These are phyloP conservation scores for Panus rudis DNA, from an alignment of 768 basidiomycete genomes.

Conservation along the genomic window DNA sequence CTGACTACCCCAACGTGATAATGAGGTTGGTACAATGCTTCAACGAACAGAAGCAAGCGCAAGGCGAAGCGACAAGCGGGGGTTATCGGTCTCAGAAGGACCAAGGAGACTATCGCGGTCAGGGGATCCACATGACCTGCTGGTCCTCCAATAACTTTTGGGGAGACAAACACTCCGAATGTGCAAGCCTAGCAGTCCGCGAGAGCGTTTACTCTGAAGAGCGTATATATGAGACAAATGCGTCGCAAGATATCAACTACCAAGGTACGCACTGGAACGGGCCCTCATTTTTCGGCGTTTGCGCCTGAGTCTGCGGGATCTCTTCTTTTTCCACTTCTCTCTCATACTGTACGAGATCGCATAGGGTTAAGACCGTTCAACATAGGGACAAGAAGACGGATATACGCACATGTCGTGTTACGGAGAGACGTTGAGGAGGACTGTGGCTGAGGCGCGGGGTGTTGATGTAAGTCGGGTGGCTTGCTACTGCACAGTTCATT, in stretches of 20 bases:
- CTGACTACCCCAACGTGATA: slow-evolving; percentile 14
- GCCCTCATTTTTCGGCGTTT: slow-evolving; percentile 96
- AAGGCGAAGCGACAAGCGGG: slow-evolving; percentile 18
- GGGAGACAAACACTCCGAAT: slow-evolving; percentile 1
- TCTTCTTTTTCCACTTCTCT: slow-evolving; percentile 98
- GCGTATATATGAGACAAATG: background rate
- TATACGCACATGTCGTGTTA: slow-evolving; percentile 22
- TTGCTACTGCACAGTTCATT: slow-evolving; percentile 24
- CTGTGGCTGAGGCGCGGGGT: background rate
- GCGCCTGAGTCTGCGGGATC: slow-evolving; percentile 86
- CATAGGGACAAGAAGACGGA: background rate
- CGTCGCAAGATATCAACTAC: background rate
- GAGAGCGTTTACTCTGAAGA: slow-evolving; percentile 22
- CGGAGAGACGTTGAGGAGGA: slow-evolving; percentile 24
- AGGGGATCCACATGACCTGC: slow-evolving; percentile 7
- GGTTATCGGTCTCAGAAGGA: slow-evolving; percentile 10
- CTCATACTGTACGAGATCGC: slow-evolving; percentile 54
- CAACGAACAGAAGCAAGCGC: slow-evolving; percentile 15
- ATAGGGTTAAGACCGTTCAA: slow-evolving; percentile 2
- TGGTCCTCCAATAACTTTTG: slow-evolving; percentile 2
- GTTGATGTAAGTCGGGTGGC: slow-evolving; percentile 10
- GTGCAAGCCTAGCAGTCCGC: slow-evolving; percentile 20
- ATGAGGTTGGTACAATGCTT: slow-evolving; percentile 15
- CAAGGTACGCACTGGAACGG: slow-evolving; percentile 70
- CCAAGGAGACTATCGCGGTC: slow-evolving; percentile 6